A percentile compares a stretch with the other conserved stretches of the same genome.
These are phyloP conservation scores for Coprinellus micaceus DNA, from an alignment of 768 basidiomycete genomes.

Conservation along the genomic window DNA sequence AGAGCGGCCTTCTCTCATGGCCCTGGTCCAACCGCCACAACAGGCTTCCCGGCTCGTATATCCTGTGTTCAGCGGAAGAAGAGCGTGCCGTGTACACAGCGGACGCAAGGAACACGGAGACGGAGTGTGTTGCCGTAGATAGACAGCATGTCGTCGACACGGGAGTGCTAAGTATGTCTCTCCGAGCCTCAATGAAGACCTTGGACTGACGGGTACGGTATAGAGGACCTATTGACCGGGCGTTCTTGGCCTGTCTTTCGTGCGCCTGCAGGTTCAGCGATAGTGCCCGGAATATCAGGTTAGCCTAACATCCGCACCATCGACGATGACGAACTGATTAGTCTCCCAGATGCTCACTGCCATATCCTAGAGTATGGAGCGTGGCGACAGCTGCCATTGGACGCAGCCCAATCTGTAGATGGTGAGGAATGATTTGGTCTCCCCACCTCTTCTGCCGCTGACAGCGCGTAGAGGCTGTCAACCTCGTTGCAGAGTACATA, in stretches of 20 bases:
- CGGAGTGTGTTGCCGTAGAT: neutral
- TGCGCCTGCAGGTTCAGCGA: neutral
- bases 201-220: neutral
- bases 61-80: neutral
- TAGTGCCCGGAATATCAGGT: neutral
- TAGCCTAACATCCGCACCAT: neutral
- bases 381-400: slow-evolving; percentile 57
- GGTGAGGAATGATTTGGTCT: slow-evolving; percentile 33
- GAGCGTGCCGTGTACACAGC: neutral
- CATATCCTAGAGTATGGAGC: slow-evolving; percentile 81
- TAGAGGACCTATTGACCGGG: neutral
- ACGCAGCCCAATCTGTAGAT: slow-evolving; percentile 53
- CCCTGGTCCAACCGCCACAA: no score
- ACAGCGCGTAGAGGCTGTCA: slow-evolving; percentile 50
- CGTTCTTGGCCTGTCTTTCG: no score
- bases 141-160: neutral
- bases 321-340: neutral
- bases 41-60: neutral
- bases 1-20: no score
- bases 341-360: slow-evolving; percentile 64
- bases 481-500: slow-evolving; percentile 59
- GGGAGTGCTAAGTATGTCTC: neutral
- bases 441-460: neutral
- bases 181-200: neutral
- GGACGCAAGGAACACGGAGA: neutral